These are phyloP conservation scores for Torrubiella hemipterigena DNA, from an alignment of 2,329 filamentous ascomycete genomes.

Conservation along the genomic window DNA sequence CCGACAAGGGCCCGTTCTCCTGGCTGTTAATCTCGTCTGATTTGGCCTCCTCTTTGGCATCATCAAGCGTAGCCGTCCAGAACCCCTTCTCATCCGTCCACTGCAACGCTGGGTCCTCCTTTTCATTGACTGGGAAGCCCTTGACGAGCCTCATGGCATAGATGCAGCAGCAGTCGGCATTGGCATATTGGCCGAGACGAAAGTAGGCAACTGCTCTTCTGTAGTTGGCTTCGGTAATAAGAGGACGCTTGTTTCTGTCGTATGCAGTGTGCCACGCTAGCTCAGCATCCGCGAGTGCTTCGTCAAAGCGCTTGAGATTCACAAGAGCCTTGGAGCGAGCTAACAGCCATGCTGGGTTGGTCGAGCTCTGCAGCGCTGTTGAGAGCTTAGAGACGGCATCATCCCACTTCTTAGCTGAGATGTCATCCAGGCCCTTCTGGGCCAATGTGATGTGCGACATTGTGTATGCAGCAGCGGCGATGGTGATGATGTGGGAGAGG, in stretches of 20 bases:
- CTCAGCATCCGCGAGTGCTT: constrained; percentile 60
- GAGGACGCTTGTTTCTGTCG: constrained; percentile 59
- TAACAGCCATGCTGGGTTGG: constrained; percentile 68
- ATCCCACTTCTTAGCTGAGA: constrained; percentile 50
- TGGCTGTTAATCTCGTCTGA: constrained; percentile 18
- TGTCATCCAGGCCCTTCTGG: constrained; percentile 51
- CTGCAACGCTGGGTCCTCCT: constrained; percentile 16
- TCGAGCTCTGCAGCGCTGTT: constrained; percentile 50
- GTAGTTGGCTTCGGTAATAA: constrained; percentile 72
- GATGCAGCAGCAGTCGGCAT: constrained; percentile 60
- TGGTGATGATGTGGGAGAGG: too few relatives aligned
- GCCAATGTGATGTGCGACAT: constrained; percentile 43
- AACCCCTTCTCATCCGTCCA: constrained; percentile 31
- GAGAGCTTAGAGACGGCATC: constrained; percentile 59
- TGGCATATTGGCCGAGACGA: constrained; percentile 57
- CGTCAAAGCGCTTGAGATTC: constrained; percentile 45
- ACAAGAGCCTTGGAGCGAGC: constrained; percentile 71
- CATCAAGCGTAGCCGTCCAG: constrained; percentile 27
- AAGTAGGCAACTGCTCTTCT: constrained; percentile 65
- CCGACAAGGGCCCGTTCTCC: constrained; percentile 1
- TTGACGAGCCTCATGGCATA: constrained; percentile 35
- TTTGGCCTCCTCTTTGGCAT: constrained; percentile 15
- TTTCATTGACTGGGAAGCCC: constrained; percentile 17
- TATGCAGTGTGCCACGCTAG: constrained; percentile 48
- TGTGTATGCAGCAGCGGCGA: too few relatives aligned